Evolutionary conservation across 192 early-diverging fungal species (phyloP), one percentile per base, ranked within the genome.

Genomic region (Coemansia sp.): DNA sequence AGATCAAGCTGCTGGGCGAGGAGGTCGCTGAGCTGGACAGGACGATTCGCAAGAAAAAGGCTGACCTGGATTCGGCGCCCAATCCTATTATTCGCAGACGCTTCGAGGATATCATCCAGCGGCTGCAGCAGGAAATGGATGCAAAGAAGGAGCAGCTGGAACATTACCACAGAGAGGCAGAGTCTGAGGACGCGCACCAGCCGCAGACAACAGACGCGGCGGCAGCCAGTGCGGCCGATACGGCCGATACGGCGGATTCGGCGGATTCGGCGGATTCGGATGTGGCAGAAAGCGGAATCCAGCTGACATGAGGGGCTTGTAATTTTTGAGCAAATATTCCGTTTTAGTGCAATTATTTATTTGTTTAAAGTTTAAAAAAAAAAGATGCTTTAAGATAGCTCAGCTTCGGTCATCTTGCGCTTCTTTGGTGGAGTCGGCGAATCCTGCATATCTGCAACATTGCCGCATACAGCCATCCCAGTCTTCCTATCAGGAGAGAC

Each of bases 101-200:
- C 6, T 78, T 78, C 46, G 75, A 78, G 64, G 75, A 69, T 29
- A 69, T 69, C 19, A 69, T 78, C 27, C 61, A 72, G 47, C 53
- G 64, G 36, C 53, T 78, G 53, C 62, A 72, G 55, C 60, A 60
- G 23, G 67, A 78, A 58, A 56, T 78, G 13, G 66, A 63, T 19
- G 54, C 51, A n/a, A 78, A 78, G 57, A 60, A 54, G 19, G 54
- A 56, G 50, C 60, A 69, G 49, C 67, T 78, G 14, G 63, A 62
- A 19, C 55, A 60, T 10, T 69, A 72, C 20, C 30, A 50, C 22
- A 59, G 53, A 20, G 67, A 78, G 23, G 18, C n/a, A 1, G 63
- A n/a, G 23, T 11, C 18, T 5, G 55, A 42, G 20, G 35, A 18
- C 35, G 55, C 5, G 13, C 25, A n/a, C 2, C 45, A 2, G 45